Evolutionary conservation across 192 early-diverging fungal species (phyloP).

Genomic region (Coemansia nantahalensis): DNA sequence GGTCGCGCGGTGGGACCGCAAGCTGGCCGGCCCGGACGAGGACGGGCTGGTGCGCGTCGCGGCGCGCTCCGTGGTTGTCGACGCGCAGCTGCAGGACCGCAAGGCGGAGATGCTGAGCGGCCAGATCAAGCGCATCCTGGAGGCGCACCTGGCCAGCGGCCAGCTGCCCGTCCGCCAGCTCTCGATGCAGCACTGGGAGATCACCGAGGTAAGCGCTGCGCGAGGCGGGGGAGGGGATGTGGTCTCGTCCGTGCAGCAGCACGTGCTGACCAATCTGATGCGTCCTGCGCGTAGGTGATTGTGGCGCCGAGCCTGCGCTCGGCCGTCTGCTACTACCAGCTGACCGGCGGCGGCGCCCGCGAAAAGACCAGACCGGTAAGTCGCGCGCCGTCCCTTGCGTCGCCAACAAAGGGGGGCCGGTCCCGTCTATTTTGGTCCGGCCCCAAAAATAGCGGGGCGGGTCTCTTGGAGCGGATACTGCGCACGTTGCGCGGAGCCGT

Average conservation of each 20-base stretch:
- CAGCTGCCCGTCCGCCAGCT: slow-evolving; percentile 40
- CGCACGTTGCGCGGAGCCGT: no score
- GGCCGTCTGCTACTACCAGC: slow-evolving; percentile 42
- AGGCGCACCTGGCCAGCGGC: slow-evolving; percentile 25
- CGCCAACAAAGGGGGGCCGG: neutral
- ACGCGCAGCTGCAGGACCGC: slow-evolving; percentile 22
- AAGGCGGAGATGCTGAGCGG: slow-evolving; percentile 26
- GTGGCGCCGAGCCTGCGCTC: slow-evolving; percentile 40
- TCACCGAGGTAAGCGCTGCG: slow-evolving; percentile 47
- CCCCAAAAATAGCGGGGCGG: no score
- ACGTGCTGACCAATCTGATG: no score
- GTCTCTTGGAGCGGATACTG: no score
- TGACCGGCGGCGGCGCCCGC: slow-evolving; percentile 10
- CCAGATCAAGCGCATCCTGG: slow-evolving; percentile 47
- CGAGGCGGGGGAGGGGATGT: no score
- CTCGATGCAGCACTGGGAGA: slow-evolving; percentile 50
- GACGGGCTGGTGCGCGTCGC: slow-evolving; percentile 22
- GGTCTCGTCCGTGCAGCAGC: no score
- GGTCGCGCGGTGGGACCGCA: slow-evolving; percentile 16
- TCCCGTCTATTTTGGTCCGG: no score
- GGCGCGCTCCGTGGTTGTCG: slow-evolving; percentile 21
- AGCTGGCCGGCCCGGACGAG: slow-evolving; percentile 13
- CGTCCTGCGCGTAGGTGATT: slow-evolving; percentile 21
- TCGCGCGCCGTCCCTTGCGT: neutral
- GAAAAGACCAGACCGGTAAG: slow-evolving; percentile 24